phyloP scores from a whole-genome alignment of 2,329 filamentous ascomycete species.

The Epichloe aotearoae region DNA sequence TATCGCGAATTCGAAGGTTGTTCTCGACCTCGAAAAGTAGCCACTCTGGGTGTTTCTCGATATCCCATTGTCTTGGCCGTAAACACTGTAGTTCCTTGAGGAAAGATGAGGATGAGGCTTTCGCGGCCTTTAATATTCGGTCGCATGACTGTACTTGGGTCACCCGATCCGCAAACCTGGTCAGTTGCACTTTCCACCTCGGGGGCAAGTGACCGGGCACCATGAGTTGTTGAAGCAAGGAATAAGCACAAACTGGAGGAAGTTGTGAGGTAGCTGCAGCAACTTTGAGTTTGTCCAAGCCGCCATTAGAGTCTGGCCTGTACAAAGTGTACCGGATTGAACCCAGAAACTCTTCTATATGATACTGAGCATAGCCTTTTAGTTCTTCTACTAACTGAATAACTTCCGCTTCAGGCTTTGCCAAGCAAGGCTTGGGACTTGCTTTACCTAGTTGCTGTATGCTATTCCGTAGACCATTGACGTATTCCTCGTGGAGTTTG shows the following conservation, averaged over 20 bases:
- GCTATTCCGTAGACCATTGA: neutral
- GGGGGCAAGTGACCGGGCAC: neutral
- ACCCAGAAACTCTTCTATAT: neutral
- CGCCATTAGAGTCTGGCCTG: neutral
- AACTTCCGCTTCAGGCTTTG: neutral
- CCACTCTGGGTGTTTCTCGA: constrained; percentile 34
- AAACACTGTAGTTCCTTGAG: neutral
- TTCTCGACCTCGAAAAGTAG: constrained; percentile 51
- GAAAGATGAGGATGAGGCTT: neutral
- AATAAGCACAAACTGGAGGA: constrained; percentile 11
- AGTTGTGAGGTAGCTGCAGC: neutral
- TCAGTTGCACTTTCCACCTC: constrained; percentile 5
- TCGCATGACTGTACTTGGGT: neutral
- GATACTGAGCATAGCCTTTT: neutral
- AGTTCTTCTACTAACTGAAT: neutral
- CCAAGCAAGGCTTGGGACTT: neutral
- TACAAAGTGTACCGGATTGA: neutral
- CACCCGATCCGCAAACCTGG: constrained; percentile 8
- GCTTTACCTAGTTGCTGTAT: neutral
- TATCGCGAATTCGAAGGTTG: constrained; percentile 41
- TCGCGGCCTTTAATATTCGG: constrained; percentile 12
- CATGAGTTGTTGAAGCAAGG: constrained; percentile 4
- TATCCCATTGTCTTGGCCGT: neutral
- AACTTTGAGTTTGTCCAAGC: neutral
- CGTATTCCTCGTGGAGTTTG: neutral